Base-by-base conservation (phyloP, 2,329 filamentous ascomycete genomes). In the Dendryphion nanum region DNA sequence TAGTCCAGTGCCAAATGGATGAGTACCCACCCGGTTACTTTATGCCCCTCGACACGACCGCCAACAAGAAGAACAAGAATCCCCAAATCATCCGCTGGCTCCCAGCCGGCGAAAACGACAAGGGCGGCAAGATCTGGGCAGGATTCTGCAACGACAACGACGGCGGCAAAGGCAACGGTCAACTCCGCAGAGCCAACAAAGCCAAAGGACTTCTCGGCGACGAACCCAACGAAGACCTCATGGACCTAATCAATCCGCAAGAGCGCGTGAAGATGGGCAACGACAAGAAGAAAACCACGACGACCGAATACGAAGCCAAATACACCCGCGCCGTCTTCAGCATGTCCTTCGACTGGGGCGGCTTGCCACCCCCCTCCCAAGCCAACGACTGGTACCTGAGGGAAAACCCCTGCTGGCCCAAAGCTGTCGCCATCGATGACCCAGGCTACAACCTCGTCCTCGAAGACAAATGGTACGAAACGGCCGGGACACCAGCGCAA, bases 371-470 rank as follows among this genome's bases (percentile, higher is more conserved):
- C 7, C 38, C 38, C 2, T 6, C 19, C 15, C 14, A 23, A 12
- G 38, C 16, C 8, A 41, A 41, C 19, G 38, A 41, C 15, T 41
- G 38, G 38, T 17, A 19, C 19, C 15, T 41, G 12, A 31, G 26
- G 8, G 28, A 36, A 2, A 41, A 41, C 15, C 33, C 38, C 6
- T 41, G 38, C 33, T 41, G 38, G 38, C 38, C 38, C 3, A 17
- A 35, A 16, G 38, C 23, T 31, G 37, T 41, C 19, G 38, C 26
- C 3, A n/a, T 33, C 5, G 21, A 37, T 18, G 33, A 41, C 19
- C 38, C 38, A 2, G 38, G 38, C 12, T 41, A 20, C 15, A 23
- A 19, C 12, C 16, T 41, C 2, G 18, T 41, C 7, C 35, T 26
- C 4, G 33, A 37, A 6, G 38, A 41, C 18, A 8, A 14, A 3